Base-by-base conservation (phyloP, 352 stramenopile genomes). In the Phytophthora syringae region DNA sequence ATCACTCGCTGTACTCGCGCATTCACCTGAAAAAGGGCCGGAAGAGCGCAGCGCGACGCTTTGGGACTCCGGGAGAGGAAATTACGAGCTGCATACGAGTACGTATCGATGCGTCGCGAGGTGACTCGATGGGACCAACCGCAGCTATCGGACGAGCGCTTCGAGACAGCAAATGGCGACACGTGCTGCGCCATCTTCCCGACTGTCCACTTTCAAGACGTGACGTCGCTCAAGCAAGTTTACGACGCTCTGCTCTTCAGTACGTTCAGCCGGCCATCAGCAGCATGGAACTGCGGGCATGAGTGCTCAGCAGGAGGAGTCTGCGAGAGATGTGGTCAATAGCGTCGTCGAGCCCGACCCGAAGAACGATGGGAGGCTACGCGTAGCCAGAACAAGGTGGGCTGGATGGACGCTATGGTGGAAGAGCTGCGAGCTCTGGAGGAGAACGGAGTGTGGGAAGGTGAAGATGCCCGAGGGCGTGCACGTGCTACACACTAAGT, bases 241-340 rank as follows among this genome's bases (percentile, higher is more conserved):
- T 81, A 60, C 30, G 72, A 84, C 16, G 76, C 73, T 9, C 24
- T 72, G 6, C 53, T 60, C 30, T 84, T 75, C 47, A 79, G 67
- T 47, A 60, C 79, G 11, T 66, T 53, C 27, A 84, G 82, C 40
- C 32, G 70, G 71, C 56, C 67, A 77, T 18, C 34, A 40, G 34
- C 34, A 40, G 34, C 34, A 40, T 40, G 2, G 10, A 7, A 16
- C 5, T 39, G 32, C 5, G 11, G 10, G 16, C 2, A 11, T 4
- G 10, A 4, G 7, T 39, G 32, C 32, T 39, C 32, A 16, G 4
- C 32, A 39, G 32, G 32, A 39, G 32, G 32, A 39, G 32, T 4
- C 32, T 15, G 10, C 7, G 6, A 10, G 32, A 16, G 18, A 48
- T 7, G 58, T 49, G 25, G 37, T 62, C 2, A 52, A 64, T 39